phyloP scores from a whole-genome alignment of 306 rosid species.

The Rosa rugosa region DNA sequence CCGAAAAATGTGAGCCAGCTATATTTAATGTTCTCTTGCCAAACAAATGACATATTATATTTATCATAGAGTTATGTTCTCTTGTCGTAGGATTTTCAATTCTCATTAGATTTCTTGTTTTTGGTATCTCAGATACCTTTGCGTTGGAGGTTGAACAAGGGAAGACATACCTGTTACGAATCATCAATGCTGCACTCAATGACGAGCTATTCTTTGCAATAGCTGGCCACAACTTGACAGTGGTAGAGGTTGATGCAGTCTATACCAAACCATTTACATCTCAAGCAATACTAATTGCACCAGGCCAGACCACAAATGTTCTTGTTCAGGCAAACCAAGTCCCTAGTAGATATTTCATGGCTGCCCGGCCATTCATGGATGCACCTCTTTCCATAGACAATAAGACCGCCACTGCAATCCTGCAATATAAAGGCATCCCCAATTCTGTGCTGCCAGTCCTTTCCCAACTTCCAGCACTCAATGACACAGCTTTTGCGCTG shows the following conservation, averaged over 20 bases:
- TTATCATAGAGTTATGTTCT: no score
- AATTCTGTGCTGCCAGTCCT: conserved; percentile 24
- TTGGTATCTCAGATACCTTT: conserved; percentile 20
- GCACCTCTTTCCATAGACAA: conserved; percentile 32
- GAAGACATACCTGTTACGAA: conserved; percentile 30
- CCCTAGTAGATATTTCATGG: conserved; percentile 32
- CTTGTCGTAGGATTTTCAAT: background rate
- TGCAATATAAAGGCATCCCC: conserved; percentile 36
- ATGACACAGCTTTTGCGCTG: conserved; percentile 29
- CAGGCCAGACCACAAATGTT: conserved; percentile 43
- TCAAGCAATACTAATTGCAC: conserved; percentile 32
- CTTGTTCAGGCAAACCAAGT: conserved; percentile 28
- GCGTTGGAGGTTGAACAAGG: conserved; percentile 40
- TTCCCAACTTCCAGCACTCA: conserved; percentile 30
- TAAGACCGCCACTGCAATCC: conserved; percentile 30
- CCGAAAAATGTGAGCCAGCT: background rate
- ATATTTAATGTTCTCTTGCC: background rate
- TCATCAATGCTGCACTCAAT: conserved; percentile 40
- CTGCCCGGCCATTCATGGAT: conserved; percentile 34
- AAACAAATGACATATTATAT: background rate
- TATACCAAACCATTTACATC: conserved; percentile 39
- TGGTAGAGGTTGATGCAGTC: conserved; percentile 37
- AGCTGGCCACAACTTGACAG: conserved; percentile 33
- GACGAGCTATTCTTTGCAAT: conserved; percentile 40
- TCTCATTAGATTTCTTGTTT: background rate